Evolutionary conservation across 768 basidiomycete genomes (phyloP), one percentile per base, ranked within the genome.

Genomic region (Pisolithus marmoratus): DNA sequence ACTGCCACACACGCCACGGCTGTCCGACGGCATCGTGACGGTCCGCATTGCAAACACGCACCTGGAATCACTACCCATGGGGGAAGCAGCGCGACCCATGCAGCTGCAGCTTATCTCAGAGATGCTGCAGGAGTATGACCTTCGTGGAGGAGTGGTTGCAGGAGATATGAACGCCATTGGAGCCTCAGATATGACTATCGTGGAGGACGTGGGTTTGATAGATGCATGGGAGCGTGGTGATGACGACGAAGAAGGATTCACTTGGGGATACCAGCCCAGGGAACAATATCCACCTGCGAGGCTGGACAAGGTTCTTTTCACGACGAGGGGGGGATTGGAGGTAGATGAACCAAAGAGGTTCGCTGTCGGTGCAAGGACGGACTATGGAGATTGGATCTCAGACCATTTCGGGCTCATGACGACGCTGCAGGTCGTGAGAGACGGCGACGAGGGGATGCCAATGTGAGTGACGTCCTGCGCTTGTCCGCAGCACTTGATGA

Each of bases 81-180:
- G 83, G 8, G 68, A 73, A 54, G 62, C 74, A 26, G 75, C 69
- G 19, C 52, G 72, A 20, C 68, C 77, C 14, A 64, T 63, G 48
- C 87, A 90, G 68, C 54, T 89, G 58, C 64, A 67, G 36, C 66
- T 81, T 41, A 73, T 84, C 48, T 71, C 77, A 14, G 68, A 74
- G 22, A 63, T 80, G 61, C 60, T 89, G 58, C 73, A 71, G 59
- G 73, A 75, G 52, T 65, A 70, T 9, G 62, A 57, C 1, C 62
- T 84, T 15, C 65, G 74, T 23, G 84, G 82, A 2, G 87, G 85
- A 0, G 56, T 90, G 2, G 75, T 87, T 36, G 77, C 75, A 1
- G 87, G 87, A 1, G 86, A 88, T 59, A 86, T 89, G 83, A 88
- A 87, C 55, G 74, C 81, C 44, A 81, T 88, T 49, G 68, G 68